These are phyloP conservation scores for Trichoderma sp. DNA, from an alignment of 2,329 filamentous ascomycete species.

Conservation along the genomic window DNA sequence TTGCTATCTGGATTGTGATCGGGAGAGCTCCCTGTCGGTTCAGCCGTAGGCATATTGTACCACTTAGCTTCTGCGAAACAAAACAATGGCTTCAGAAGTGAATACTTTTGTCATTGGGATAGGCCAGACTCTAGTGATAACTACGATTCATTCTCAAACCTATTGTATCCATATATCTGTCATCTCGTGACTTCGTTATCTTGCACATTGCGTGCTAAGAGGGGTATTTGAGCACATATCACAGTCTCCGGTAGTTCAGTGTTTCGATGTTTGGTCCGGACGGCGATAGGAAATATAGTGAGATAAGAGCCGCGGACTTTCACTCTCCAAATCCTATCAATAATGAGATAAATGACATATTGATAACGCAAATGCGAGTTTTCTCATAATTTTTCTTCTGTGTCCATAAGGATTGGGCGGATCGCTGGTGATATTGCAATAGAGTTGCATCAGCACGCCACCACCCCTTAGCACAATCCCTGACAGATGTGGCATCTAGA, in stretches of 20 bases:
- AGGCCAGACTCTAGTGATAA: background rate
- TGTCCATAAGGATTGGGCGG: background rate
- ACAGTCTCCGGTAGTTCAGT: background rate
- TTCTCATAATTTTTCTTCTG: background rate
- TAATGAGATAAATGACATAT: background rate
- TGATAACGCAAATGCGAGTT: too few relatives aligned
- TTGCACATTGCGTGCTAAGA: conserved; percentile 18
- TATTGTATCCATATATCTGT: background rate
- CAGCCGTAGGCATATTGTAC: background rate
- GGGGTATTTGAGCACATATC: conserved; percentile 5
- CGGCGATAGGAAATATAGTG: background rate
- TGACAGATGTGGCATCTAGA: background rate
- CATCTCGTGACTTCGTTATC: background rate
- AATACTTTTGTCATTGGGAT: background rate
- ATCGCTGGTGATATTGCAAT: conserved; percentile 5
- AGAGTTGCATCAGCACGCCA: conserved; percentile 14
- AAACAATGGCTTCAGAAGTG: background rate
- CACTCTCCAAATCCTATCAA: background rate
- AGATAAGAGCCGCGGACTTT: background rate
- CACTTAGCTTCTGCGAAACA: background rate
- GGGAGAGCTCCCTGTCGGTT: background rate
- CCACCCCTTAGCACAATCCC: background rate
- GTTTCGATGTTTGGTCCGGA: background rate
- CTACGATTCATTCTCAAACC: background rate
- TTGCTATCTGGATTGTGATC: background rate